A percentile compares a stretch with the other conserved stretches of the same genome.
These are phyloP conservation scores for Artemisia annua DNA, from an alignment of 129 eudicot species.

Conservation along the genomic window DNA sequence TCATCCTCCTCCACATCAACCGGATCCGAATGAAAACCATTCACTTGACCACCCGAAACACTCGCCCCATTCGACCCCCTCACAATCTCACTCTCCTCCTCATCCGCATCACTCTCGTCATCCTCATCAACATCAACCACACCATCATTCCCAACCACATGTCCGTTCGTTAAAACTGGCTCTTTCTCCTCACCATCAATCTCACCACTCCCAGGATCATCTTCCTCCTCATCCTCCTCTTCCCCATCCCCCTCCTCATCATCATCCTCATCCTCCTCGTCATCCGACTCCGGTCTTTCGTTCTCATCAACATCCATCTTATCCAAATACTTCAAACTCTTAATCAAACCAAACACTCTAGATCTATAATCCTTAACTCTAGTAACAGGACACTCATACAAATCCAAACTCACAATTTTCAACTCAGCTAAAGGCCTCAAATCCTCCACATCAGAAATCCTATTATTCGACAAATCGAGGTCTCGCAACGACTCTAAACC, in stretches of 20 bases:
- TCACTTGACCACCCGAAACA: slow-evolving; percentile 34
- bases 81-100: slow-evolving; percentile 80
- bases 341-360: slow-evolving; percentile 89
- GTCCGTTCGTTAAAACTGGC: slow-evolving; percentile 53
- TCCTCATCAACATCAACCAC: slow-evolving; percentile 95
- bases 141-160: slow-evolving; percentile 52
- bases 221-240: slow-evolving; percentile 59
- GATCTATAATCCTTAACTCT: slow-evolving; percentile 90
- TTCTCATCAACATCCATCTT: slow-evolving; percentile 91
- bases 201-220: slow-evolving; percentile 98
- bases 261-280: slow-evolving; percentile 76
- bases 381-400: slow-evolving; percentile 96
- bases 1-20: slow-evolving; percentile 49
- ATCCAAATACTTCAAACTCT: slow-evolving; percentile 82
- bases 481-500: slow-evolving; percentile 76
- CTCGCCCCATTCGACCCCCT: slow-evolving; percentile 47
- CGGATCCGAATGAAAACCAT: slow-evolving; percentile 69
- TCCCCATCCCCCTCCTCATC: slow-evolving; percentile 64
- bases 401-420: slow-evolving; percentile 78
- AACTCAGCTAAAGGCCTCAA: slow-evolving; percentile 81
- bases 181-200: slow-evolving; percentile 72
- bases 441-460: slow-evolving; percentile 75
- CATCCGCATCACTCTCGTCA: slow-evolving; percentile 97
- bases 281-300: slow-evolving; percentile 91
- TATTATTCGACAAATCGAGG: slow-evolving; percentile 90